Conservation (phyloP, 371 early-diverging fungal genomes). For the Rhizoclosmatium hyalinum region DNA sequence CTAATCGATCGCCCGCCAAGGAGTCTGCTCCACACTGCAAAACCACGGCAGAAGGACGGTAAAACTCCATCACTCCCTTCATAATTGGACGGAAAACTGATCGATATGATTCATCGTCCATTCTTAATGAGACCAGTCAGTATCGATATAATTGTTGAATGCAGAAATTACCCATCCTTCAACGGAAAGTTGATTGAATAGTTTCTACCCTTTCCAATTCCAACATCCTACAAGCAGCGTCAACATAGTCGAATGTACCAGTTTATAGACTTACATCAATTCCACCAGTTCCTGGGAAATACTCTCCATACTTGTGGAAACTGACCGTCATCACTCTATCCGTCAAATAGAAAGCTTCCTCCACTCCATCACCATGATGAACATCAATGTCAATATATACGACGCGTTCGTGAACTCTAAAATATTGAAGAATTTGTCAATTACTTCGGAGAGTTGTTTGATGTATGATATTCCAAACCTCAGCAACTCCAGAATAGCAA, state of each 20-base stretch:
- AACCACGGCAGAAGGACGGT: constrained; percentile 95
- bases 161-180: constrained; percentile 73
- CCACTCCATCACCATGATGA: constrained; percentile 99
- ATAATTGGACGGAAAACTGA: constrained; percentile 92
- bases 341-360: constrained; percentile 99
- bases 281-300: constrained; percentile 98
- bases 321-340: constrained; percentile 99
- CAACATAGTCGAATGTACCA: neutral
- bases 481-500: constrained; percentile 95
- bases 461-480: constrained; percentile 47
- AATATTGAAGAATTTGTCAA: neutral
- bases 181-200: constrained; percentile 98
- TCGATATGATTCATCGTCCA: constrained; percentile 94
- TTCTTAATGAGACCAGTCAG: constrained; percentile 49
- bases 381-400: constrained; percentile 99
- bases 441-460: no score
- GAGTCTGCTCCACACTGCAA: constrained; percentile 99
- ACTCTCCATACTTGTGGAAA: constrained; percentile 99
- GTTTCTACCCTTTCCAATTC: constrained; percentile 84
- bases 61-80: constrained; percentile 91
- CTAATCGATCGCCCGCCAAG: constrained; percentile 97
- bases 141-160: neutral
- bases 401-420: constrained; percentile 89
- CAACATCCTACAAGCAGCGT: constrained; percentile 70
- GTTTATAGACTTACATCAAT: constrained; percentile 61